A percentile compares a stretch with the other conserved stretches of the same genome.
These are phyloP conservation scores for Coffea eugenioides DNA, from an alignment of 257 asterid species.

Conservation along the genomic window DNA sequence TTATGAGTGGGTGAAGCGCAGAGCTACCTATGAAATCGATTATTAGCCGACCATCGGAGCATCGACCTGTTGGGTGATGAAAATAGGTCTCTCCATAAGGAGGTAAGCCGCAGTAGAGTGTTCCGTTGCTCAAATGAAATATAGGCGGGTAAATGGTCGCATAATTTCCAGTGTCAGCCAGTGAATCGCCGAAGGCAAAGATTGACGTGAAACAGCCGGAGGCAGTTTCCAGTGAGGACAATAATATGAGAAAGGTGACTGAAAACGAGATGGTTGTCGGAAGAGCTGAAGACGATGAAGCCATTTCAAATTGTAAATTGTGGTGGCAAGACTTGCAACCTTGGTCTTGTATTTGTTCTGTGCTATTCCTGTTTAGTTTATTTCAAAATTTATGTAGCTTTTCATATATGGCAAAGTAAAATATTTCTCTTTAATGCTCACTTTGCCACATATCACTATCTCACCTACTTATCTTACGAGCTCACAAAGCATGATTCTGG, in stretches of 20 bases:
- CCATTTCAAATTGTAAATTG: too few relatives aligned
- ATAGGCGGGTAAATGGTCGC: neutral
- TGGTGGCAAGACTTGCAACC: too few relatives aligned
- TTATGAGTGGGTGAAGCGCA: too few relatives aligned
- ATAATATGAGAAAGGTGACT: neutral
- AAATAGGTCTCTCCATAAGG: neutral
- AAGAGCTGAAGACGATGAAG: neutral
- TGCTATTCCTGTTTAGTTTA: too few relatives aligned
- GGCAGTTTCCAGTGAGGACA: neutral
- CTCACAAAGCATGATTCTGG: too few relatives aligned
- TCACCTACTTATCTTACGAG: too few relatives aligned
- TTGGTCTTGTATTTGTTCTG: too few relatives aligned
- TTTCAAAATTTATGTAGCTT: too few relatives aligned
- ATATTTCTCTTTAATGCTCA: too few relatives aligned
- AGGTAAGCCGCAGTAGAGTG: neutral
- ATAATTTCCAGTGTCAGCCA: conserved; percentile 15
- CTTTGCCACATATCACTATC: too few relatives aligned
- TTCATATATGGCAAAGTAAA: too few relatives aligned
- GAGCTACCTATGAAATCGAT: too few relatives aligned
- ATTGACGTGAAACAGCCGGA: conserved; percentile 4
- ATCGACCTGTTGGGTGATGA: neutral
- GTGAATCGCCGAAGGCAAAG: conserved; percentile 19
- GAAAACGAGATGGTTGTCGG: neutral
- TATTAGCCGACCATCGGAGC: neutral
- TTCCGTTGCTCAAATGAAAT: neutral